A percentile compares a stretch with the other conserved stretches of the same genome.
Conservation (phyloP, 2,329 filamentous ascomycete genomes). For the Pseudopyrenochaeta lycopersici region DNA sequence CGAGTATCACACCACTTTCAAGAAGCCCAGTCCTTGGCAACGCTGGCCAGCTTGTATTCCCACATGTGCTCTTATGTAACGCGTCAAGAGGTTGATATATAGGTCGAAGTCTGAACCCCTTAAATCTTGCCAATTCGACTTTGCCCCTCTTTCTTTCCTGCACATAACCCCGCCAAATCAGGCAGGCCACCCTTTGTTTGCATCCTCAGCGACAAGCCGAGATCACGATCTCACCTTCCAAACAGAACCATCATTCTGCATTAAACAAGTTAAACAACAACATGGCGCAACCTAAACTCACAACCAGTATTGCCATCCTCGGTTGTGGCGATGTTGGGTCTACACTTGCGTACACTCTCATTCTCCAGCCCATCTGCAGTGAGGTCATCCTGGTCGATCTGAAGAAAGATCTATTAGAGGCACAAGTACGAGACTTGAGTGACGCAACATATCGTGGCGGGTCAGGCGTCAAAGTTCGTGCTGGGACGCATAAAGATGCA, state of each 20-base stretch:
- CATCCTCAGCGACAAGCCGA: neutral
- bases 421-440: conserved; percentile 62
- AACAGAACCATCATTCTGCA: neutral
- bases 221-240: neutral
- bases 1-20: conserved; percentile 27
- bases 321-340: conserved; percentile 62
- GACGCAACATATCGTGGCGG: conserved; percentile 60
- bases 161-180: neutral
- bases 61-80: neutral
- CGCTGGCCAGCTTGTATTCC: neutral
- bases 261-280: neutral
- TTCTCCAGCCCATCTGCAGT: conserved; percentile 59
- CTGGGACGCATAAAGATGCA: conserved; percentile 58
- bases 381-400: conserved; percentile 65
- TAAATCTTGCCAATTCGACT: neutral
- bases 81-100: conserved; percentile 4
- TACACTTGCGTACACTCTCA: conserved; percentile 61
- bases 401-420: conserved; percentile 57
- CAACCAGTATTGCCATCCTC: conserved; percentile 58
- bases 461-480: conserved; percentile 55
- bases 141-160: neutral
- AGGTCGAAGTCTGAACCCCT: neutral
- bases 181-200: neutral
- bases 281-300: conserved; percentile 39
- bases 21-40: conserved; percentile 29